Base-by-base conservation (phyloP, 805 yeast genomes). In the Candida ovalis region DNA sequence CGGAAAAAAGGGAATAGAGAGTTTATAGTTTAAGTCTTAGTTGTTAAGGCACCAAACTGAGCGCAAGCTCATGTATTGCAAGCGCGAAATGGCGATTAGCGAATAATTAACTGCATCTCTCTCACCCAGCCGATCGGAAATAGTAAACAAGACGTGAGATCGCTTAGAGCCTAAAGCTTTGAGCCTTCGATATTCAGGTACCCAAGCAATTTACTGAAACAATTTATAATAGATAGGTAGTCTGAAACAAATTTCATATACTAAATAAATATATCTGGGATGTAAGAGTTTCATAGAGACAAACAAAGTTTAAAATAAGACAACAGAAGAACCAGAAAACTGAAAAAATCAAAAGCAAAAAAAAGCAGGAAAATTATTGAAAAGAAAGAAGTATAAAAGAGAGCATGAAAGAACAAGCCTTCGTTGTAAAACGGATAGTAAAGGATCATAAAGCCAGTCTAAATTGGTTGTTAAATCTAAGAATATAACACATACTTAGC, bases 401-500 rank as follows among this genome's bases (percentile, higher is more conserved):
- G n/a, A 30, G n/a, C 35, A 30, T 12, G n/a, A 15, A 12, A 35
- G 10, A 35, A 35, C 12, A 35, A 35, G 17, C 38, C 7, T 5
- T n/a, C 12, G 22, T n/a, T 39, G 23, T 21, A 39, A 15, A 39
- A 9, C 5, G n/a, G 5, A 39, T 37, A 39, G 28, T 23, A 37
- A 37, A 39, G 41, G 13, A 21, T 19, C 19, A 12, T 21, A 13
- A 17, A 6, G 17, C 7, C 4, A 17, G 25, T 40, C 10, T 27
- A 19, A 7, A 28, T 18, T 40, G 13, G 30, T 35, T 12, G 38
- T n/a, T n/a, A 35, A 35, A 21, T 18, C 22, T 35, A 35, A 17
- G 3, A n/a, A 36, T 42, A 42, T 32, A 42, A 33, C 27, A 42
- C 44, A 42, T 32, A 42, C 21, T 42, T 61, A 42, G 71, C 73